Conservation (phyloP, 345 rosid genomes). For the Alliaria petiolata region DNA sequence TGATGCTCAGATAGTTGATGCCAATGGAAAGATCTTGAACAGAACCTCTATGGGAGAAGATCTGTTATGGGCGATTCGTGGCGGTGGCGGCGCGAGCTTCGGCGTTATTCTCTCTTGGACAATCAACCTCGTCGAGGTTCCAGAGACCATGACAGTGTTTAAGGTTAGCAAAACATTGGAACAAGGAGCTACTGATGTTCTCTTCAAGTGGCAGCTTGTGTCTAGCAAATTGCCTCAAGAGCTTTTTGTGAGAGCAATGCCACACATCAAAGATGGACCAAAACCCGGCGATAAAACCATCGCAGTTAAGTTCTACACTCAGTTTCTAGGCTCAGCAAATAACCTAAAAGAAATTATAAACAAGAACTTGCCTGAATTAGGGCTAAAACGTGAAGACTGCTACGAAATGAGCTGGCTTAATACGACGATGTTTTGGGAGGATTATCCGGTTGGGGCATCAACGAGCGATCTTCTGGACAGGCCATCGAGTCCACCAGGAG, state of each 20-base stretch:
- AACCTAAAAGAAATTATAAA: neutral
- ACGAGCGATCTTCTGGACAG: neutral
- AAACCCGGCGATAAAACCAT: neutral
- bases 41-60: neutral
- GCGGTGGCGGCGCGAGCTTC: neutral
- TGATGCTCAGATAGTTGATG: neutral
- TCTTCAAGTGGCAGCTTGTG: neutral
- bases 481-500: neutral
- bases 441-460: neutral
- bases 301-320: neutral
- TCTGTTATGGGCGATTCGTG: neutral
- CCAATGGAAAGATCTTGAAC: neutral
- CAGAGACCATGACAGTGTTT: neutral
- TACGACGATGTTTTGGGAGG: neutral
- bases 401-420: neutral
- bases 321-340: neutral
- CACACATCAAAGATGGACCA: neutral
- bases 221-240: neutral
- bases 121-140: neutral
- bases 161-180: neutral
- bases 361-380: neutral
- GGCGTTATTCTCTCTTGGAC: neutral
- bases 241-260: neutral
- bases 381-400: neutral
- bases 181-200: neutral